These are phyloP conservation scores for Rhizoclosmatium globosum DNA, from an alignment of 192 early-diverging fungal genomes.

Conservation along the genomic window DNA sequence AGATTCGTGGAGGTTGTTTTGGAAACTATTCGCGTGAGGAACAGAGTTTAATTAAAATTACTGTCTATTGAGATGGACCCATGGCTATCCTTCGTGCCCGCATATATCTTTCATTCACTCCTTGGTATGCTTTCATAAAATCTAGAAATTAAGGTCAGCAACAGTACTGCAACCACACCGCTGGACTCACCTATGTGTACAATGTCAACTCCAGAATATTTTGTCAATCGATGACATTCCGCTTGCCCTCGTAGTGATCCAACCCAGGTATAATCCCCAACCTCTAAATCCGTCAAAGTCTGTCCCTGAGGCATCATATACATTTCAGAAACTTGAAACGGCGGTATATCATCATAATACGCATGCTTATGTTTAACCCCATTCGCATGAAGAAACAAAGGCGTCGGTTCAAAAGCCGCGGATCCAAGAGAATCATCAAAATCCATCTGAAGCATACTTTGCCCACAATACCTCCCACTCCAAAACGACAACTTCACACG, in stretches of 20 bases:
- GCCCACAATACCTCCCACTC: slow-evolving; percentile 18
- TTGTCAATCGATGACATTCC: slow-evolving; percentile 8
- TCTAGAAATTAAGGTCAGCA: slow-evolving; percentile 8
- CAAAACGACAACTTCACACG: not conserved
- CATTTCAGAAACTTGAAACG: slow-evolving; percentile 20
- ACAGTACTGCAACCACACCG: not conserved
- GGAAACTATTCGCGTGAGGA: too few species aligned
- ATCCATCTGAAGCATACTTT: slow-evolving; percentile 29
- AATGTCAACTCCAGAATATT: not conserved
- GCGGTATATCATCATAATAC: slow-evolving; percentile 18
- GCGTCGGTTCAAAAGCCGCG: not conserved
- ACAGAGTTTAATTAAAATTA: too few species aligned
- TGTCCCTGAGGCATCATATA: not conserved
- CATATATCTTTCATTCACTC: slow-evolving; percentile 27
- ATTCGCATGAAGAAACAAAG: slow-evolving; percentile 29
- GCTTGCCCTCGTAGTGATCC: slow-evolving; percentile 14
- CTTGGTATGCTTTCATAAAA: slow-evolving; percentile 21
- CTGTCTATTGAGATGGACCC: not conserved
- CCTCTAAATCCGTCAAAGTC: not conserved
- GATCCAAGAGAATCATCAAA: not conserved
- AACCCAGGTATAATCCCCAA: slow-evolving; percentile 3
- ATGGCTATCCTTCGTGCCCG: not conserved
- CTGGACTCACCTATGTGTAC: not conserved
- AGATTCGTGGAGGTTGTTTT: too few species aligned
- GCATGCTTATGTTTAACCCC: slow-evolving; percentile 11